A percentile compares a stretch with the other conserved stretches of the same genome.
Evolutionary conservation across 2,329 filamentous ascomycete species (phyloP).

Genomic region (Aspergillus vadensis): DNA sequence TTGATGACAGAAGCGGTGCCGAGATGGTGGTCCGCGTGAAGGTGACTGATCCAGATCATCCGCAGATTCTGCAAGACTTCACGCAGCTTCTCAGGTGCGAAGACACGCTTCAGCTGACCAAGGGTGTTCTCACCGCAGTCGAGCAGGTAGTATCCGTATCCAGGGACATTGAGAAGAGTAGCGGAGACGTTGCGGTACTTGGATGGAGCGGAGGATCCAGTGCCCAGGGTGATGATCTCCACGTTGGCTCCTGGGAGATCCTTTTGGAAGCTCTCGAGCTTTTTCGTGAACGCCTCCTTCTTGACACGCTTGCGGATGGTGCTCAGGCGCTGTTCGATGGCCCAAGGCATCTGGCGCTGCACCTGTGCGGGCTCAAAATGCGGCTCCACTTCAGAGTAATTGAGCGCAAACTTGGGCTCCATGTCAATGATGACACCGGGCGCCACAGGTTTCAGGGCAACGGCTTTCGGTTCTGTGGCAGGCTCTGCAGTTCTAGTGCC

Average conservation of each 20-base stretch:
- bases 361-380: constrained; percentile 28
- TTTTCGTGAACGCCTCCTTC: constrained; percentile 35
- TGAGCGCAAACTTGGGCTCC: constrained; percentile 48
- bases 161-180: constrained; percentile 81
- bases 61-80: constrained; percentile 77
- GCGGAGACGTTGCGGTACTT: constrained; percentile 95
- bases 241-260: constrained; percentile 72
- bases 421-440: constrained; percentile 48
- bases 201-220: constrained; percentile 84
- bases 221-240: constrained; percentile 85
- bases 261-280: constrained; percentile 52
- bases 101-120: constrained; percentile 79
- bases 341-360: constrained; percentile 28
- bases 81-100: constrained; percentile 63
- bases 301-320: constrained; percentile 30
- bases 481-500: constrained; percentile 23
- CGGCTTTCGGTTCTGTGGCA: constrained; percentile 15
- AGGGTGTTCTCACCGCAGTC: constrained; percentile 93
- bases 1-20: constrained; percentile 79
- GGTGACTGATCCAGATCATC: constrained; percentile 88
- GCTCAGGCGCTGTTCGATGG: constrained; percentile 34
- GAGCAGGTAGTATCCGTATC: constrained; percentile 82
- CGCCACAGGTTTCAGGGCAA: constrained; percentile 38
- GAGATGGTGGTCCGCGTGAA: constrained; percentile 95
- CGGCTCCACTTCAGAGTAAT: constrained; percentile 33